Conservation (phyloP, 305 asterid species). For the Striga hermonthica region DNA sequence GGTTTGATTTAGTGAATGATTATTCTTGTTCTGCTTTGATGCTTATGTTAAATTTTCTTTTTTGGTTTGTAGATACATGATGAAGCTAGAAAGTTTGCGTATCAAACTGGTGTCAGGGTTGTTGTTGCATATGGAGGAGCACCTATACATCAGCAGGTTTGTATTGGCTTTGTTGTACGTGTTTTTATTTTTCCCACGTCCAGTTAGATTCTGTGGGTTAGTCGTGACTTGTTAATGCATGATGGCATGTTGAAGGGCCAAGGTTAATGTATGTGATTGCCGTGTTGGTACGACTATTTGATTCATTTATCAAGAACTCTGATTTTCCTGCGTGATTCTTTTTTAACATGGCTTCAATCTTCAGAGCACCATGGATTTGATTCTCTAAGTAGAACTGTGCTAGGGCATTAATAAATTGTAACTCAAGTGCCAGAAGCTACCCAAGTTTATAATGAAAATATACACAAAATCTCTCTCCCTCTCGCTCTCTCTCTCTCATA, state of each 20-base stretch:
- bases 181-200: neutral
- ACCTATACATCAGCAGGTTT: conserved; percentile 65
- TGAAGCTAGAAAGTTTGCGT: conserved; percentile 64
- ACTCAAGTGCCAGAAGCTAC: conserved; percentile 2
- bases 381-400: conserved; percentile 3
- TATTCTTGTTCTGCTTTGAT: neutral
- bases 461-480: neutral
- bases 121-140: conserved; percentile 80
- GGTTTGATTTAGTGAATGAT: conserved; percentile 12
- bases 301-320: conserved; percentile 20
- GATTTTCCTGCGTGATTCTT: conserved; percentile 18
- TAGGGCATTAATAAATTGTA: neutral
- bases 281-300: conserved; percentile 3
- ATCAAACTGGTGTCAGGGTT: conserved; percentile 69
- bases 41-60: neutral
- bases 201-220: conserved; percentile 13
- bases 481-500: neutral
- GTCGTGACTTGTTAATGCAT: conserved; percentile 14
- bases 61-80: conserved; percentile 56
- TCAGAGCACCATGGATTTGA: neutral
- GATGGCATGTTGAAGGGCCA: conserved; percentile 7
- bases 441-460: neutral
- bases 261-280: neutral
- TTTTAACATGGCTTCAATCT: neutral
- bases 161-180: neutral